Base-by-base conservation (phyloP, 208 protist genomes). In the Wallacemonas rigidus region DNA sequence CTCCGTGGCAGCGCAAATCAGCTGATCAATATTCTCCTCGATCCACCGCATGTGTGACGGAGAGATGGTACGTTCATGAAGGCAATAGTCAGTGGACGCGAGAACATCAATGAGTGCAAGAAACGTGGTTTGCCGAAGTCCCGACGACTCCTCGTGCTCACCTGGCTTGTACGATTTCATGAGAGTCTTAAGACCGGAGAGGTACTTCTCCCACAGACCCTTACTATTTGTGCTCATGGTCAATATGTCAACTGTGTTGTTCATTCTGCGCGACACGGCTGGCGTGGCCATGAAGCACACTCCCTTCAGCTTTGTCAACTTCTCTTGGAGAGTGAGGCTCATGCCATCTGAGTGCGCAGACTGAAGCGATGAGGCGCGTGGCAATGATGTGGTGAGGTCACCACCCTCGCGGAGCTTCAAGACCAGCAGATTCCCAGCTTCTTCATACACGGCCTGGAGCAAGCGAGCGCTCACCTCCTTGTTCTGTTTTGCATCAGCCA, bases 71-170 rank as follows among this genome's bases (percentile, higher is more conserved):
- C 67, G 68, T 2, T 75, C 77, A 11, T 61, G 71, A 45, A 85
- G 12, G 44, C 74, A 83, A 53, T 79, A 88, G 54, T 90, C 83
- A 12, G 80, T 83, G 2, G 83, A 72, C 6, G 86, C 44, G n/a
- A 87, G 65, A 15, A 82, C 81, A 68, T 91, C 85, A 3, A 91
- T 55, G 36, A 91, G 76, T 9, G 83, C 67, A 0, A 89, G 67
- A 2, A 83, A 75, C 14, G 82, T 54, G 17, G 44, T 73, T 55
- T 83, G 76, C 40, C 79, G 77, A 56, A 74, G 9, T 72, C 65
- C 38, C 14, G 39, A 17, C 14, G 62, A 67, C 69, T 26, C 63
- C n/a, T 62, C 58, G 4, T 3, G 15, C 53, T 48, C 78, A 5
- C 26, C 39, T 39, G 38, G 1, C 43, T 65, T 65, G 41, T 35